These are phyloP conservation scores for Salix koriyanagi DNA, from an alignment of 345 rosid genomes.

Conservation along the genomic window DNA sequence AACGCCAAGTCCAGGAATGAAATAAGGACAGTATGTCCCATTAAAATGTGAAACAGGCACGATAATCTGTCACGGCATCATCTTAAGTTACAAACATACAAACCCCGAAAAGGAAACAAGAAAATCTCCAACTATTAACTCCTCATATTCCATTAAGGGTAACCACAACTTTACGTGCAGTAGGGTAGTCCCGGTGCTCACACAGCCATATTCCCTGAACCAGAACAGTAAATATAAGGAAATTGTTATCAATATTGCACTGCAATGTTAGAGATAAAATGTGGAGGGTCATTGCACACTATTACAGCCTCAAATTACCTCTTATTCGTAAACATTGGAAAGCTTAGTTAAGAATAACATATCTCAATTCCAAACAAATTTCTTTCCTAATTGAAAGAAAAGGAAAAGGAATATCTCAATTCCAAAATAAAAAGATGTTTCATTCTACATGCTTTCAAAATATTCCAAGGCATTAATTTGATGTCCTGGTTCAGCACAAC, in stretches of 20 bases:
- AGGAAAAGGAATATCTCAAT: too few relatives aligned
- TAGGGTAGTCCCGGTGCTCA: constrained; percentile 84
- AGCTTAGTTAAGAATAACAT: too few relatives aligned
- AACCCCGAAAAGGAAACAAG: neutral
- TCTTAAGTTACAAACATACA: neutral
- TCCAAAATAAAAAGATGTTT: too few relatives aligned
- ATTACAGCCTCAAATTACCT: too few relatives aligned
- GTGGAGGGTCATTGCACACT: too few relatives aligned
- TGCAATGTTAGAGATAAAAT: neutral
- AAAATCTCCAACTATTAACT: neutral
- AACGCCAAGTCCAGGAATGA: too few relatives aligned
- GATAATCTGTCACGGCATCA: neutral
- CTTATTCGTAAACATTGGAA: too few relatives aligned
- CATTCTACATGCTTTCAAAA: neutral
- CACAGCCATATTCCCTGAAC: constrained; percentile 94
- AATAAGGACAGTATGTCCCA: neutral
- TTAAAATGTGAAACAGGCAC: neutral
- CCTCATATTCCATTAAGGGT: constrained; percentile 73
- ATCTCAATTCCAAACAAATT: too few relatives aligned
- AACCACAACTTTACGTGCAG: constrained; percentile 74
- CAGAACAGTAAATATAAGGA: constrained; percentile 2
- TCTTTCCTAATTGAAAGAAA: too few relatives aligned
- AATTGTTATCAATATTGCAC: neutral
- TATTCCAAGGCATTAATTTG: neutral
- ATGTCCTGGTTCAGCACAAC: neutral